These are phyloP conservation scores for Kitagawia praeruptora DNA, from an alignment of 129 eudicot species.

Conservation along the genomic window DNA sequence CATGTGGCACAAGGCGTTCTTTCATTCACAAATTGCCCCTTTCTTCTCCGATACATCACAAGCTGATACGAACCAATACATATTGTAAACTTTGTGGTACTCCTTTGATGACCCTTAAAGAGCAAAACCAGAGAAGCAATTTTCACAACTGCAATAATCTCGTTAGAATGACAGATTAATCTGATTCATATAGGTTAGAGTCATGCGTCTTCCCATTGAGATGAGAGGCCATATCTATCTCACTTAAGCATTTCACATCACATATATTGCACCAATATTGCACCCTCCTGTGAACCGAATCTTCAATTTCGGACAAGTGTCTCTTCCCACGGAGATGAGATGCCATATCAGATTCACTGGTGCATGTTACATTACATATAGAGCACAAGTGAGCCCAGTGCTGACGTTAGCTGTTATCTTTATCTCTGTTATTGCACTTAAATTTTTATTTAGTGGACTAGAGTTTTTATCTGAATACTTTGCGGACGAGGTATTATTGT, in stretches of 20 bases:
- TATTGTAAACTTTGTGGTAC: background rate
- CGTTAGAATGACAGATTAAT: background rate
- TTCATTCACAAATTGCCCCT: background rate
- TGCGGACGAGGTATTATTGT: background rate
- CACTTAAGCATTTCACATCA: background rate
- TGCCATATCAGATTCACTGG: background rate
- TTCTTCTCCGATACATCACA: background rate
- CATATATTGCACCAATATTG: conserved; percentile 7
- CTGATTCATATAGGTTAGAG: background rate
- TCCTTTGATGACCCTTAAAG: background rate
- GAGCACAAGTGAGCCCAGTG: conserved; percentile 3
- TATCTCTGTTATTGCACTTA: background rate
- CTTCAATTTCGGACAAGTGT: conserved; percentile 17
- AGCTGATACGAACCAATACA: background rate
- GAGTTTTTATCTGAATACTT: background rate
- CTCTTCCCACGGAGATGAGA: conserved; percentile 18
- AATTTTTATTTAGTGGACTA: background rate
- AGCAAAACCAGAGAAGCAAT: background rate
- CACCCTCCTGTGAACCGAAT: background rate
- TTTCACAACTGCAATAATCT: background rate
- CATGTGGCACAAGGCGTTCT: background rate
- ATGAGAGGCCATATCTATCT: background rate
- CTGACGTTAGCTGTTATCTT: background rate
- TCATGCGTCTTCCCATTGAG: background rate
- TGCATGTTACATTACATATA: conserved; percentile 15